Evolutionary conservation across 2,329 filamentous ascomycete genomes (phyloP).

Genomic region (Davidsoniella virescens): DNA sequence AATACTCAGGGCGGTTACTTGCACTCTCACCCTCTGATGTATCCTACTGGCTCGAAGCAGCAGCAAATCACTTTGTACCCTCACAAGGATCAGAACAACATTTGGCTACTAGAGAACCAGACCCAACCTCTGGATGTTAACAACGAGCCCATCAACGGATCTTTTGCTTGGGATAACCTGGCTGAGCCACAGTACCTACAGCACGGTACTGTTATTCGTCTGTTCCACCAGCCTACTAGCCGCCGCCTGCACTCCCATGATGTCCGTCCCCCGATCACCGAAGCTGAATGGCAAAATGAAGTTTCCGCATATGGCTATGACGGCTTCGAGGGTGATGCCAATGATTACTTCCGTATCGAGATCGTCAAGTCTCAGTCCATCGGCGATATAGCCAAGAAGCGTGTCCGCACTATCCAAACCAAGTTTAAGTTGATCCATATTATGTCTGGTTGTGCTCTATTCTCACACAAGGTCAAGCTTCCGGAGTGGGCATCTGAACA

Average conservation of each 20-base stretch:
- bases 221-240: slow-evolving; percentile 72
- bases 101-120: slow-evolving; percentile 89
- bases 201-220: slow-evolving; percentile 63
- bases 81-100: slow-evolving; percentile 97
- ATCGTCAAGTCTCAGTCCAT: slow-evolving; percentile 84
- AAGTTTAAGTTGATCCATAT: slow-evolving; percentile 92
- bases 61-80: slow-evolving; percentile 97
- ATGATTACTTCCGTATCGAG: slow-evolving; percentile 87
- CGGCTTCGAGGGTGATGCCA: slow-evolving; percentile 91
- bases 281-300: slow-evolving; percentile 90
- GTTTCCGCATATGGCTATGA: slow-evolving; percentile 95
- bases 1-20: slow-evolving; percentile 97
- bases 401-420: slow-evolving; percentile 82
- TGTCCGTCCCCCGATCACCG: slow-evolving; percentile 68
- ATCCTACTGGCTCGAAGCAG: slow-evolving; percentile 92
- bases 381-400: slow-evolving; percentile 60
- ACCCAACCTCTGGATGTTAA: slow-evolving; percentile 71
- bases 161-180: slow-evolving; percentile 66
- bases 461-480: slow-evolving; percentile 98
- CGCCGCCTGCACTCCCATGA: slow-evolving; percentile 93
- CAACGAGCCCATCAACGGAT: slow-evolving; percentile 63
- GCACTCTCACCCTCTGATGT: slow-evolving; percentile 95
- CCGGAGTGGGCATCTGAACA: slow-evolving; percentile 97
- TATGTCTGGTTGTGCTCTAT: slow-evolving; percentile 92
- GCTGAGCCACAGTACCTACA: slow-evolving; percentile 51